phyloP scores from a whole-genome alignment of 1,284 basidiomycete genomes.

The Trametes sp. region DNA sequence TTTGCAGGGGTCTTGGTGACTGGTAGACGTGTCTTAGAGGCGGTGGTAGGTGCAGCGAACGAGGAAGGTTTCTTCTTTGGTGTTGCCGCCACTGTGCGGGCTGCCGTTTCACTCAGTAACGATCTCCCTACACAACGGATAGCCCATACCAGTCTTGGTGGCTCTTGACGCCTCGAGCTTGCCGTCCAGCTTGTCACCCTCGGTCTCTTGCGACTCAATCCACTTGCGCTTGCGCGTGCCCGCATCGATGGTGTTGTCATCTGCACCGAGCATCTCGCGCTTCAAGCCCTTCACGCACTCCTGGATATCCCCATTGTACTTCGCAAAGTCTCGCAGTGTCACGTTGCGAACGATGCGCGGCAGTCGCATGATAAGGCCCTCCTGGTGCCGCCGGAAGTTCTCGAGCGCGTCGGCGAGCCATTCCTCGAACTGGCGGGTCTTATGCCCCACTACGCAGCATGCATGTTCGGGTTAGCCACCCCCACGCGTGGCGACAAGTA shows the following conservation, averaged over 20 bases:
- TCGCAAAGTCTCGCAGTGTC: constrained; percentile 79
- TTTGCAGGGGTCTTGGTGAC: constrained; percentile 56
- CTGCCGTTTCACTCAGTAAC: constrained; percentile 43
- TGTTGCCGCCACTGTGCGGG: constrained; percentile 58
- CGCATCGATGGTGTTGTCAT: constrained; percentile 65
- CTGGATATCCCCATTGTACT: constrained; percentile 77
- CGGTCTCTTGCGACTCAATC: constrained; percentile 66
- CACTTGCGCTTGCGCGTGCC: constrained; percentile 77
- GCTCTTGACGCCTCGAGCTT: constrained; percentile 54
- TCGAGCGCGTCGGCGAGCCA: constrained; percentile 75
- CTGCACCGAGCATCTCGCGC: constrained; percentile 53
- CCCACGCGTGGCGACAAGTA: constrained; percentile 15
- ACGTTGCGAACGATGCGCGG: constrained; percentile 76
- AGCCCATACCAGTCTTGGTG: constrained; percentile 63
- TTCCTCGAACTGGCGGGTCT: constrained; percentile 71
- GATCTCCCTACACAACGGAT: not conserved
- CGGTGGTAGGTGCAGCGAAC: constrained; percentile 55
- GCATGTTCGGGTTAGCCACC: constrained; percentile 19
- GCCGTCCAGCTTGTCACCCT: constrained; percentile 47
- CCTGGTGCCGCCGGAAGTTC: constrained; percentile 74
- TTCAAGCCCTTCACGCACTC: constrained; percentile 70
- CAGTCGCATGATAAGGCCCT: constrained; percentile 75
- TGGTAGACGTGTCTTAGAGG: constrained; percentile 53
- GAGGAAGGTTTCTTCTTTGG: constrained; percentile 62
- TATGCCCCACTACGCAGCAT: constrained; percentile 63